Evolutionary conservation across 139 green algal species (phyloP), one percentile per base, ranked within the genome.

Genomic region (Chlamydomonas schloesseri): DNA sequence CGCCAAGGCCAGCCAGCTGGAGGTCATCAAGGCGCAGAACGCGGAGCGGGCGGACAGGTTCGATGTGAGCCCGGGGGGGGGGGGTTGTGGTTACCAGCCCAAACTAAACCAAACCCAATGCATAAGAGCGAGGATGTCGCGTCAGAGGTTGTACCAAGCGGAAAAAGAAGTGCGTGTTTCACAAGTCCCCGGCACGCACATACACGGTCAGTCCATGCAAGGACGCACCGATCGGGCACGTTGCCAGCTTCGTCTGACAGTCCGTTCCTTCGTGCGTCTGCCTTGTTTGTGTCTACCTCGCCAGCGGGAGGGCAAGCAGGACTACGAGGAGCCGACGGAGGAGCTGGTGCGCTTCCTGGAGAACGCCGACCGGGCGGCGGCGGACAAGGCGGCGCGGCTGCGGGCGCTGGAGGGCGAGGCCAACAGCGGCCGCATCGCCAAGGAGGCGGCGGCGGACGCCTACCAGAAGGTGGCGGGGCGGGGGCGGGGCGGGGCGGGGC

Each of bases 381-480:
- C 68, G 29, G 53, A 24, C 26, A 65, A 73, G 70, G 34, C 73
- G 50, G 33, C 60, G 42, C 68, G 86, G 60, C 20, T 73, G 21
- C 58, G 18, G 17, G 53, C 71, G 4, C 71, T 96, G 72, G 67
- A 82, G 57, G 58, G 73, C n/a, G 65, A 86, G 58, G 70, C 90
- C 67, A 65, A 69, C 31, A 58, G 20, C 21, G 70, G 24, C 18
- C 46, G 73, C 11, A 89, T 91, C 23, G 57, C 87, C 10, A 88
- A 88, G 86, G 79, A 91, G 81, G 76, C 82, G 15, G 33, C 89
- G 81, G 83, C 89, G 68, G 88, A 92, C 46, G 82, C 91, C 71
- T 90, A 93, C 55, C 78, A 88, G 26, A 55, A 24, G 77, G 86
- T 92, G 53, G n/a, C 73, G 9, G 37, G 53, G n/a, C 73, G 9